A percentile compares a stretch with the other conserved stretches of the same genome.
Evolutionary conservation across 305 asterid species (phyloP).

Genomic region (Solanum aculeatissimum): DNA sequence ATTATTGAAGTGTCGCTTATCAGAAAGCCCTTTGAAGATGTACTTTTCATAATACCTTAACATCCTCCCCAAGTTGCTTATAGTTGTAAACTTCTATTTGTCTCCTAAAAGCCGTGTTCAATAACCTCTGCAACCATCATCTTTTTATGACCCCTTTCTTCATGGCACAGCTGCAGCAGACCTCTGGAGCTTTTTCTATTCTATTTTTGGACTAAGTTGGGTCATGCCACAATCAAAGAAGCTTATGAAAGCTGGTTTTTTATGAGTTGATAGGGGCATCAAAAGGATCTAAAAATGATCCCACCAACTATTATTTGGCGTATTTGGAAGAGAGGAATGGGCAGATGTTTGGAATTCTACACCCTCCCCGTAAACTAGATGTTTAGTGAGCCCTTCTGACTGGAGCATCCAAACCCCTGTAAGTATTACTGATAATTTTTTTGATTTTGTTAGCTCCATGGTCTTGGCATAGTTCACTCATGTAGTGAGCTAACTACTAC

Average conservation of each 20-base stretch:
- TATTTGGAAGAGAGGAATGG: neutral
- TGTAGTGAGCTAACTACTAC: neutral
- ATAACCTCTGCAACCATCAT: neutral
- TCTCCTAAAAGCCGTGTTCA: neutral
- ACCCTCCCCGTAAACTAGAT: neutral
- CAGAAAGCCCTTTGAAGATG: neutral
- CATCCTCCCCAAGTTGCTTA: neutral
- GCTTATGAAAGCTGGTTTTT: neutral
- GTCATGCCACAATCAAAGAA: neutral
- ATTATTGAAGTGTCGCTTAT: neutral
- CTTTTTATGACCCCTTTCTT: neutral
- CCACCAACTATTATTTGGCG: neutral
- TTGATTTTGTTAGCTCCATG: neutral
- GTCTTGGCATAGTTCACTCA: neutral
- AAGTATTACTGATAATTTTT: neutral
- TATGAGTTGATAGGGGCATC: neutral
- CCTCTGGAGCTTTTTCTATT: neutral
- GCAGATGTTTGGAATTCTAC: neutral
- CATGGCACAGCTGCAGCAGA: neutral
- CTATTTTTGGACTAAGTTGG: neutral
- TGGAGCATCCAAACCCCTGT: neutral
- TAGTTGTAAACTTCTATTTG: neutral
- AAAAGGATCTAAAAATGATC: neutral
- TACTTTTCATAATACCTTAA: neutral
- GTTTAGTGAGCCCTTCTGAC: neutral